A percentile compares a stretch with the other conserved stretches of the same genome.
Evolutionary conservation across 129 eudicot species (phyloP).

Genomic region (Flaveria robusta): DNA sequence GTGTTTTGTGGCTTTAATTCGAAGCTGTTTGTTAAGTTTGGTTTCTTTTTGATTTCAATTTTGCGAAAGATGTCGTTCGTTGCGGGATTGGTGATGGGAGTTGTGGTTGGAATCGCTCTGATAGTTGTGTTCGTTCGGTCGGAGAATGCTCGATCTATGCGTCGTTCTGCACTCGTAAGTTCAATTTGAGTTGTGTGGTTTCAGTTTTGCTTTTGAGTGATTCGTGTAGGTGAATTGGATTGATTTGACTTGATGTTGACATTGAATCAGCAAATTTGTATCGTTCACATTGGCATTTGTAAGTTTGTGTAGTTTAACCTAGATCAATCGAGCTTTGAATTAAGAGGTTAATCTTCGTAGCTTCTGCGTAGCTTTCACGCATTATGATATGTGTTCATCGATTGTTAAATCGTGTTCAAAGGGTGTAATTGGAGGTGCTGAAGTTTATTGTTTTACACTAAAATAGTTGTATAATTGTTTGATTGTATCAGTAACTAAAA

Average conservation of each 20-base stretch:
- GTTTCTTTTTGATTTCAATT: background rate
- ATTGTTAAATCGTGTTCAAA: background rate
- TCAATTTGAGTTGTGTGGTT: background rate
- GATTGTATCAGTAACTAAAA: background rate
- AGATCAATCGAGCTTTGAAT: background rate
- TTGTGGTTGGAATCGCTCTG: constrained; percentile 56
- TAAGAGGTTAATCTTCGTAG: background rate
- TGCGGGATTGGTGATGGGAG: constrained; percentile 59
- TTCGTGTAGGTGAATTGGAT: background rate
- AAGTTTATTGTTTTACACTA: background rate
- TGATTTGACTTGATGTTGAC: constrained; percentile 15
- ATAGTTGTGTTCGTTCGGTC: constrained; percentile 73
- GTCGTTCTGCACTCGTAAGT: constrained; percentile 72
- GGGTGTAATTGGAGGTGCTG: constrained; percentile 11
- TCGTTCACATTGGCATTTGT: background rate
- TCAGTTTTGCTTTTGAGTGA: background rate
- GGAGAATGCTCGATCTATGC: constrained; percentile 78
- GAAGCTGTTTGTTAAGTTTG: background rate
- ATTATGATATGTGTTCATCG: background rate
- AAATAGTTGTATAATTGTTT: background rate
- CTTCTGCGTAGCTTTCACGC: constrained; percentile 30
- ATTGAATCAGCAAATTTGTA: background rate
- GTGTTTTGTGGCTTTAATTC: constrained; percentile 14
- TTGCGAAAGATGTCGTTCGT: constrained; percentile 58
- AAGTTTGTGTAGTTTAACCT: background rate